These are phyloP conservation scores for Boechera retrofracta DNA, from an alignment of 345 rosid genomes.

Conservation along the genomic window DNA sequence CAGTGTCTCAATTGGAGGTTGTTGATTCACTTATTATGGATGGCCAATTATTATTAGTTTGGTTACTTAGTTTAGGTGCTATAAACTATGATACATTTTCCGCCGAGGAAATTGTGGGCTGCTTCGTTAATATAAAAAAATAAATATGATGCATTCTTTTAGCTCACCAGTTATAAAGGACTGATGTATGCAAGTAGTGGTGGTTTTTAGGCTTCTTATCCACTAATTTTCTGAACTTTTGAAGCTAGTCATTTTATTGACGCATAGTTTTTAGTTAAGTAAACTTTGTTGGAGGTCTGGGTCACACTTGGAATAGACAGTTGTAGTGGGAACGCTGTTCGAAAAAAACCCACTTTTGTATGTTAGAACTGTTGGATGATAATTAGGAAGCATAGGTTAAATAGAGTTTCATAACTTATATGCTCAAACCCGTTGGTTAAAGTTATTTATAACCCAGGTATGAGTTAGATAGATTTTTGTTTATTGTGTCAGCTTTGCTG, in stretches of 20 bases:
- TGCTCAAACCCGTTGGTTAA: not conserved
- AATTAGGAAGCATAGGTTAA: not conserved
- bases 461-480: not conserved
- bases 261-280: not conserved
- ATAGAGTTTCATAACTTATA: not conserved
- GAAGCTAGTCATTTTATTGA: not conserved
- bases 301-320: not conserved
- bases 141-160: slow-evolving; percentile 2
- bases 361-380: not conserved
- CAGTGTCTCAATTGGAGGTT: slow-evolving; percentile 72
- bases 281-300: slow-evolving; percentile 8
- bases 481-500: too few species aligned
- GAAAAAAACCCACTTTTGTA: not conserved
- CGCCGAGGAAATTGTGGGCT: not conserved
- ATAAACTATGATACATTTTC: slow-evolving; percentile 7
- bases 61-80: slow-evolving; percentile 1
- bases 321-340: not conserved
- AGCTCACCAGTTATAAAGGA: not conserved
- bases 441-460: not conserved
- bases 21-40: slow-evolving; percentile 29
- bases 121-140: not conserved
- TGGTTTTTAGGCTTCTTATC: not conserved
- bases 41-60: not conserved
- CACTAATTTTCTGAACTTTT: not conserved
- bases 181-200: not conserved